These are phyloP conservation scores for Trypanosoma cruzi DNA, from an alignment of 208 protist genomes.

Conservation along the genomic window DNA sequence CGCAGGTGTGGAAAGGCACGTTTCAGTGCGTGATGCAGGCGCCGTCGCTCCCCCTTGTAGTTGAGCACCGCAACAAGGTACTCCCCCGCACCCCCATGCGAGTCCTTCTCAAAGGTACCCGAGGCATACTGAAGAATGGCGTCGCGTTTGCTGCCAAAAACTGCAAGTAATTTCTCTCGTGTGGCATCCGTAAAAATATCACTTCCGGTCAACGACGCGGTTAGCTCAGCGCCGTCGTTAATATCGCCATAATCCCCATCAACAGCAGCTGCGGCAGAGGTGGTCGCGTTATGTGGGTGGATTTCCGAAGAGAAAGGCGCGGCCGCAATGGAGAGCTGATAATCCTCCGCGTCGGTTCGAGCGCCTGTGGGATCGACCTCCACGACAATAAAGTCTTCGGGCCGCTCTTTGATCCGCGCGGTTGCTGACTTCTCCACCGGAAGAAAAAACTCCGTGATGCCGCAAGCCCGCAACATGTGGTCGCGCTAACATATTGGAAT, in stretches of 20 bases:
- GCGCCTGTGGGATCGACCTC: constrained; percentile 65
- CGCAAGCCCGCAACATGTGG: constrained; percentile 68
- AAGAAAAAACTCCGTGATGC: constrained; percentile 43
- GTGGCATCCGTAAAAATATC: background rate
- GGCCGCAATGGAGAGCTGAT: constrained; percentile 30
- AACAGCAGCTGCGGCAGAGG: background rate
- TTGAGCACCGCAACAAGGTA: constrained; percentile 15
- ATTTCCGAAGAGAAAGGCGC: background rate
- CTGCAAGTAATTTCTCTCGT: background rate
- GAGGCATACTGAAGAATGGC: constrained; percentile 3
- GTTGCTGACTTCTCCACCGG: constrained; percentile 1
- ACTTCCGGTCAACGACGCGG: background rate
- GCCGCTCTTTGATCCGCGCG: constrained; percentile 42
- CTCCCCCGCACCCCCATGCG: constrained; percentile 7
- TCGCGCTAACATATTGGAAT: background rate
- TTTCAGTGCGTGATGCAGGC: constrained; percentile 40
- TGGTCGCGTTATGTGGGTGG: background rate
- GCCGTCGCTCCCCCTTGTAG: constrained; percentile 24
- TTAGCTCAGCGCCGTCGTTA: background rate
- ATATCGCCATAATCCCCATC: background rate
- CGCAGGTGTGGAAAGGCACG: constrained; percentile 46
- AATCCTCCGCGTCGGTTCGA: constrained; percentile 43
- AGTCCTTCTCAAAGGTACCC: background rate
- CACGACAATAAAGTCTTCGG: constrained; percentile 82
- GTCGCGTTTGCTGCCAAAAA: constrained; percentile 19